phyloP scores from a whole-genome alignment of 139 green algal genomes.

The Tetradesmus obliquus region DNA sequence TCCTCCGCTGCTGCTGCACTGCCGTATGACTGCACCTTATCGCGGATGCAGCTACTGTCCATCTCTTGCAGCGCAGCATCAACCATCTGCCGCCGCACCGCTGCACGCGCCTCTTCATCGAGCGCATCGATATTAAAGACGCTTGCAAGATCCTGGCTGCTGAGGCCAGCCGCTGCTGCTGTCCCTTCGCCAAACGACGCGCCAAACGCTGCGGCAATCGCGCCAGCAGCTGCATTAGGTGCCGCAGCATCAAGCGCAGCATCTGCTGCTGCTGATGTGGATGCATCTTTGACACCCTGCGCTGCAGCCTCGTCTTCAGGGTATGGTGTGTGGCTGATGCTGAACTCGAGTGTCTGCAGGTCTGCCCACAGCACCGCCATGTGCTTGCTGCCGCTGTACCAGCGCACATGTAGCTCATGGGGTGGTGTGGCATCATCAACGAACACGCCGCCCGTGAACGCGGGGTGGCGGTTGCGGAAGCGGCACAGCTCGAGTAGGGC shows the following conservation, averaged over 20 bases:
- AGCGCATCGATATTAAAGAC: conserved; percentile 11
- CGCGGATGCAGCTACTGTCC: neutral
- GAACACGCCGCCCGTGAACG: conserved; percentile 56
- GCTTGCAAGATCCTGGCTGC: conserved; percentile 24
- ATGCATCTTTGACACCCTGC: neutral
- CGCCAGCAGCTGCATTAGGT: neutral
- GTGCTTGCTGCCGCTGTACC: conserved; percentile 22
- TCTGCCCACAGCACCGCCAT: conserved; percentile 26
- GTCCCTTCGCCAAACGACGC: neutral
- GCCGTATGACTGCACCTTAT: neutral
- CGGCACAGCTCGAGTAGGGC: conserved; percentile 66
- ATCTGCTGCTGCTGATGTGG: neutral
- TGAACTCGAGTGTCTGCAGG: conserved; percentile 20
- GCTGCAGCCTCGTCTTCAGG: neutral
- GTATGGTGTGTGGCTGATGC: conserved; percentile 24
- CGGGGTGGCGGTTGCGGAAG: conserved; percentile 62
- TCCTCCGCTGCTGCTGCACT: neutral
- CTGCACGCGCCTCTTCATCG: neutral
- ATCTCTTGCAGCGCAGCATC: neutral
- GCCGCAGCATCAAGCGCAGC: neutral
- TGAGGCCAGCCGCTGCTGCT: neutral
- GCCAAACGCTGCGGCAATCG: neutral
- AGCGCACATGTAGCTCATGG: conserved; percentile 38
- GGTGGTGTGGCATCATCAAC: conserved; percentile 22
- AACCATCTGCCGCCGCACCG: neutral